Evolutionary conservation across 2,329 filamentous ascomycete genomes (phyloP).

Genomic region (Calonectria naviculata): DNA sequence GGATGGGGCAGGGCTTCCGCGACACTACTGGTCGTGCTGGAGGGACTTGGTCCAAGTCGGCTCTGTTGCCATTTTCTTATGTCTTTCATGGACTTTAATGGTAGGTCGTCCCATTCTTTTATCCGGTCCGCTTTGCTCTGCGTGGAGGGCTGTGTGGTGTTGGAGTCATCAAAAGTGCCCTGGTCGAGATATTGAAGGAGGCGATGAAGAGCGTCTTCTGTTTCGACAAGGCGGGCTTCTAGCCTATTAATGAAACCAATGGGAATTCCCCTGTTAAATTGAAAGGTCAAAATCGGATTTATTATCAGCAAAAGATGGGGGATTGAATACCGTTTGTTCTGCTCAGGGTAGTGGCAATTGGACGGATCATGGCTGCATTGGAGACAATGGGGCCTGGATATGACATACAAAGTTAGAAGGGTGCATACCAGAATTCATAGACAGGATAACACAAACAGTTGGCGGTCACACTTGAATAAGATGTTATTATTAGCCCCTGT

Average conservation of each 20-base stretch:
- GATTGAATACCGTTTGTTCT: constrained; percentile 44
- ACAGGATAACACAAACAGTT: constrained; percentile 22
- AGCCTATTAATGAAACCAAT: constrained; percentile 52
- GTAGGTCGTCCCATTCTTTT: constrained; percentile 42
- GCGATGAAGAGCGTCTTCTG: constrained; percentile 41
- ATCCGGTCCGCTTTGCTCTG: constrained; percentile 42
- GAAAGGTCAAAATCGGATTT: not conserved
- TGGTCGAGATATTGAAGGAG: constrained; percentile 31
- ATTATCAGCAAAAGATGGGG: not conserved
- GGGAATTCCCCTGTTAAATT: constrained; percentile 44
- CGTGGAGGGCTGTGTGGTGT: constrained; percentile 15
- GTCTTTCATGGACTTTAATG: constrained; percentile 28
- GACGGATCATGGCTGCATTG: constrained; percentile 44
- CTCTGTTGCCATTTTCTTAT: constrained; percentile 37
- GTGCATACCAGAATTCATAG: not conserved
- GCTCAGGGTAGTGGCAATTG: constrained; percentile 46
- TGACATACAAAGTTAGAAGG: not conserved
- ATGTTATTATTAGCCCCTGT: not conserved
- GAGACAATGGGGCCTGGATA: constrained; percentile 40
- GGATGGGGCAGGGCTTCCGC: not conserved
- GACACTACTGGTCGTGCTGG: not conserved
- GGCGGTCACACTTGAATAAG: constrained; percentile 32
- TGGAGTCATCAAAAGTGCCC: not conserved
- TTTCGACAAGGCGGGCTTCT: constrained; percentile 50
- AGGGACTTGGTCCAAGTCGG: not conserved